Conservation (phyloP, 2,329 filamentous ascomycete genomes). For the Phialophora chinensis region DNA sequence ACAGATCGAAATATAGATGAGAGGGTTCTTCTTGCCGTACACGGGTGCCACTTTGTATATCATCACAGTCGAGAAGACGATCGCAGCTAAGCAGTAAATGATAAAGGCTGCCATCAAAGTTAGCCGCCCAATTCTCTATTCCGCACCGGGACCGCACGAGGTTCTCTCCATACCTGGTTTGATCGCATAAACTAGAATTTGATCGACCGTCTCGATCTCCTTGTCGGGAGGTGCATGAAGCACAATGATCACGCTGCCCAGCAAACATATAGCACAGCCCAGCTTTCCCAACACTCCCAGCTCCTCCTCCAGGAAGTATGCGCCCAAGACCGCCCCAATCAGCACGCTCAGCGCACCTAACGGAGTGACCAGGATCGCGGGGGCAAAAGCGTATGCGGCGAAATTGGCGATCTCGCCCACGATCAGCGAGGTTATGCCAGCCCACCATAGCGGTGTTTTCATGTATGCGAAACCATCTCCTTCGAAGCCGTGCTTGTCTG, state of each 20-base stretch:
- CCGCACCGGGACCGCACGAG: neutral
- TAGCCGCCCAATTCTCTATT: conserved; percentile 24
- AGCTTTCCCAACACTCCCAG: conserved; percentile 90
- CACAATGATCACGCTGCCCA: conserved; percentile 96
- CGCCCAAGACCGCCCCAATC: conserved; percentile 91
- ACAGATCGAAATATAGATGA: conserved; percentile 97
- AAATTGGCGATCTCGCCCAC: conserved; percentile 96
- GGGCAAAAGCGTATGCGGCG: conserved; percentile 95
- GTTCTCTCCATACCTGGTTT: conserved; percentile 72
- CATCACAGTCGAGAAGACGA: conserved; percentile 87
- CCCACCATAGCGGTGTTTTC: conserved; percentile 97
- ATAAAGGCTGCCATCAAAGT: conserved; percentile 73
- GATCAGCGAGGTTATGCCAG: conserved; percentile 86
- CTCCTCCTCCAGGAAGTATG: conserved; percentile 90
- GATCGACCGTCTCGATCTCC: conserved; percentile 86
- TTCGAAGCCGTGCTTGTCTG: conserved; percentile 91
- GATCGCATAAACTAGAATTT: conserved; percentile 88
- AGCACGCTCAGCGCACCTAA: conserved; percentile 91
- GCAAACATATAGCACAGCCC: conserved; percentile 93
- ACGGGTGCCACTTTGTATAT: conserved; percentile 91
- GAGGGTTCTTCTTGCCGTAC: conserved; percentile 92
- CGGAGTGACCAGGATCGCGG: conserved; percentile 96
- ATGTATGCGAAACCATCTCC: conserved; percentile 95
- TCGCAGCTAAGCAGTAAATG: conserved; percentile 79
- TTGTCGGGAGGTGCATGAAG: conserved; percentile 94